A percentile compares a stretch with the other conserved stretches of the same genome.
Conservation (phyloP, 108 stramenopile species). For the Seminavis robusta region DNA sequence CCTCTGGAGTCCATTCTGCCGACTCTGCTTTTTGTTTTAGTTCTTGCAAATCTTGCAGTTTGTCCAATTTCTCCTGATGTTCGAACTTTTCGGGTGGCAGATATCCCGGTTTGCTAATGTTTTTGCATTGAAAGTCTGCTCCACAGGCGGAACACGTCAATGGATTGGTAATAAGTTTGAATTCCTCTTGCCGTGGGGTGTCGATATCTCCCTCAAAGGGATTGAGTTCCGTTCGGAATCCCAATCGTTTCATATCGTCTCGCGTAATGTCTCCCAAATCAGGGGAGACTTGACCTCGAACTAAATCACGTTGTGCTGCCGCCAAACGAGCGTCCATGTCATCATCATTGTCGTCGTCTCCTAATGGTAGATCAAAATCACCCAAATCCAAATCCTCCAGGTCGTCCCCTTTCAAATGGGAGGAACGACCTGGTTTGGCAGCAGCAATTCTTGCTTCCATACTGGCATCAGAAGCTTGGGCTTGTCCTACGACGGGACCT, state of each 20-base stretch:
- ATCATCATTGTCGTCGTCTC: slow-evolving; percentile 25
- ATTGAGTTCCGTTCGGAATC: slow-evolving; percentile 70
- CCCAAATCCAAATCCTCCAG: too few species aligned
- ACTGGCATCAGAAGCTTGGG: slow-evolving; percentile 17
- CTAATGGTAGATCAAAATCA: too few species aligned
- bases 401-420: too few species aligned
- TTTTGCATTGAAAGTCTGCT: slow-evolving; percentile 66
- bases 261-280: slow-evolving; percentile 49
- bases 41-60: slow-evolving; percentile 76
- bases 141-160: slow-evolving; percentile 87
- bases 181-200: slow-evolving; percentile 59
- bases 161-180: slow-evolving; percentile 67
- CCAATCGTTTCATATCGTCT: slow-evolving; percentile 51
- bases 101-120: slow-evolving; percentile 70
- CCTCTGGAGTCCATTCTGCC: slow-evolving; percentile 76
- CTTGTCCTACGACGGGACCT: too few species aligned
- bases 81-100: slow-evolving; percentile 77
- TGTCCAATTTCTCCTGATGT: slow-evolving; percentile 55
- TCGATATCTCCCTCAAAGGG: slow-evolving; percentile 82
- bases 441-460: slow-evolving; percentile 53
- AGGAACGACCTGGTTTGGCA: slow-evolving; percentile 23
- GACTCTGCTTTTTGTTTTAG: slow-evolving; percentile 74
- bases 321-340: slow-evolving; percentile 52
- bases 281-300: slow-evolving; percentile 51
- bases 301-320: slow-evolving; percentile 40